These are phyloP conservation scores for Metarhizium album DNA, from an alignment of 2,329 filamentous ascomycete species.

Conservation along the genomic window DNA sequence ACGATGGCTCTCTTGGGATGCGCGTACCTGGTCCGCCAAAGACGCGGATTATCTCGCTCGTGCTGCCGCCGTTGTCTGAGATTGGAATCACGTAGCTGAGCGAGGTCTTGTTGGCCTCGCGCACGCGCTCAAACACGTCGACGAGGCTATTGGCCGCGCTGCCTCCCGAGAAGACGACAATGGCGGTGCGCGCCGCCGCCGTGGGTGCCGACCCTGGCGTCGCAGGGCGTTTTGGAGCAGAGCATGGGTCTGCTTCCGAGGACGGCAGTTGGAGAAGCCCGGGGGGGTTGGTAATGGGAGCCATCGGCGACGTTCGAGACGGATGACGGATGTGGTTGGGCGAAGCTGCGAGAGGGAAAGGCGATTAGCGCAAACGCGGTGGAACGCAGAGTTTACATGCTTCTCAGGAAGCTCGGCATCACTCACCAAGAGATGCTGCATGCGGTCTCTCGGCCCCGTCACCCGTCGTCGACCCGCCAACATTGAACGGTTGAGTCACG, in stretches of 20 bases:
- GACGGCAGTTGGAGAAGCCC: background rate
- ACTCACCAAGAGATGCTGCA: background rate
- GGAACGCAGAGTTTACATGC: no score
- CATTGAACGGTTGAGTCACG: no score
- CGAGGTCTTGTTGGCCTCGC: constrained; percentile 52
- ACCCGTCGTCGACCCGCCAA: no score
- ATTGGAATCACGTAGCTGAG: constrained; percentile 88
- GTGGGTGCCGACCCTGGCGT: constrained; percentile 11
- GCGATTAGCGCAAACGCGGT: constrained; percentile 4
- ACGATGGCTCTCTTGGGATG: no score
- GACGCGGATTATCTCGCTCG: constrained; percentile 85
- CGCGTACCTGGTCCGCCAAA: constrained; percentile 78
- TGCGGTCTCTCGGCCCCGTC: no score
- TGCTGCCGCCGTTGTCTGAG: constrained; percentile 90
- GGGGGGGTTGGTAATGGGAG: background rate
- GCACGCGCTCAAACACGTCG: constrained; percentile 68
- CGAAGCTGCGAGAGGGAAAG: constrained; percentile 10
- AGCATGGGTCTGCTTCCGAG: background rate
- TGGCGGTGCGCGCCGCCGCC: constrained; percentile 20
- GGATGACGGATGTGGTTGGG: background rate
- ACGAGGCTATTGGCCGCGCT: constrained; percentile 92
- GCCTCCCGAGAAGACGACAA: constrained; percentile 84
- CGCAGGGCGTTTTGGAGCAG: constrained; percentile 7
- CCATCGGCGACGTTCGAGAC: background rate
- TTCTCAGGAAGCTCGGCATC: background rate